Conservation (phyloP, 805 yeast species). For the Jamesozyma rosinii region DNA sequence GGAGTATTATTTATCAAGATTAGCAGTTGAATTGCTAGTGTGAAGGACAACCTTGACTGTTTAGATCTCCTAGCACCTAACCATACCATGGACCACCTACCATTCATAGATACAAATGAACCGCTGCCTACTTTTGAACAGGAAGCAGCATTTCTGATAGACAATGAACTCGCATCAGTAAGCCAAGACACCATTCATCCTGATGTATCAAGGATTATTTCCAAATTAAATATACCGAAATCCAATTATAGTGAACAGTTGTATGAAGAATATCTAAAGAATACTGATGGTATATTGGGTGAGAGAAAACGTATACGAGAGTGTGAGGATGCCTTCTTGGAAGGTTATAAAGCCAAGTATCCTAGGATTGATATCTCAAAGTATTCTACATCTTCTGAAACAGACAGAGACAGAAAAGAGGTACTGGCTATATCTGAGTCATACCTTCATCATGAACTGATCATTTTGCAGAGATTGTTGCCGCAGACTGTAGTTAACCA, state of each 20-base stretch:
- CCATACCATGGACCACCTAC: slow-evolving; percentile 15
- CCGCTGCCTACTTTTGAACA: slow-evolving; percentile 1
- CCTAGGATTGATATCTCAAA: slow-evolving; percentile 28
- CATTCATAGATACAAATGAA: slow-evolving; percentile 5
- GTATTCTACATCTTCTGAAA: slow-evolving; percentile 15
- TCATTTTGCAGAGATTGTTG: slow-evolving; percentile 33
- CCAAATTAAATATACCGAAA: neutral
- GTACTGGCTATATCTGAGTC: slow-evolving; percentile 19
- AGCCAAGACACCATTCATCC: slow-evolving; percentile 10
- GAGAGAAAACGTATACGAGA: slow-evolving; percentile 5
- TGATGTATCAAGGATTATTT: slow-evolving; percentile 5
- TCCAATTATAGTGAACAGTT: neutral
- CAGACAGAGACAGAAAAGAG: slow-evolving; percentile 7
- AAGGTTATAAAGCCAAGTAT: slow-evolving; percentile 5
- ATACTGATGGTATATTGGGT: neutral
- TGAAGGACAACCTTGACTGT: too few relatives aligned
- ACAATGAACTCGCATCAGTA: slow-evolving; percentile 23
- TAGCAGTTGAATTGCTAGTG: too few relatives aligned
- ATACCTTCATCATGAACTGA: slow-evolving; percentile 26
- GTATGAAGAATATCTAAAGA: slow-evolving; percentile 1
- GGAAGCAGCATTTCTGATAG: slow-evolving; percentile 9
- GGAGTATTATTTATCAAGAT: too few relatives aligned
- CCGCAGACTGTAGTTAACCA: slow-evolving; percentile 31
- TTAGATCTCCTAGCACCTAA: too few relatives aligned
- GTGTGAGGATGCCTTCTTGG: slow-evolving; percentile 7